These are phyloP conservation scores for Colletotrichum trifolii DNA, from an alignment of 2,329 filamentous ascomycete genomes.

Conservation along the genomic window DNA sequence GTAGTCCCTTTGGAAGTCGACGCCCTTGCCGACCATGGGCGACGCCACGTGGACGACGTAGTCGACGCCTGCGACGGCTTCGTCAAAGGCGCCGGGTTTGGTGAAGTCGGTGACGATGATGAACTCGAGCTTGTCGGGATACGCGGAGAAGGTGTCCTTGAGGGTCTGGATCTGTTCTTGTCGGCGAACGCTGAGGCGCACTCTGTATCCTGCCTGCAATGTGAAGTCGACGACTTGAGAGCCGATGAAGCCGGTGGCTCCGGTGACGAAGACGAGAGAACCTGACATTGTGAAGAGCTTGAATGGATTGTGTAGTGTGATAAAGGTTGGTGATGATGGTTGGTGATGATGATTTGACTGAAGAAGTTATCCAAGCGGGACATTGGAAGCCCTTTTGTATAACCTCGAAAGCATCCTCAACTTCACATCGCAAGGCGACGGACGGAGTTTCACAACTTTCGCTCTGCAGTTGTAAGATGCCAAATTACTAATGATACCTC, in stretches of 20 bases:
- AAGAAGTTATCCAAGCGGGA: too few relatives aligned
- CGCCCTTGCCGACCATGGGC: constrained; percentile 15
- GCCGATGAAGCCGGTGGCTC: constrained; percentile 29
- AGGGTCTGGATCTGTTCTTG: constrained; percentile 10
- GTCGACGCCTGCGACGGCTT: constrained; percentile 2
- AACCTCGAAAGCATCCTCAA: too few relatives aligned
- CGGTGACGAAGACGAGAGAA: constrained; percentile 24
- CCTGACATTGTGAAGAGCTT: not conserved
- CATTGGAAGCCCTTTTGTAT: too few relatives aligned
- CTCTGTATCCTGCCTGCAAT: constrained; percentile 15
- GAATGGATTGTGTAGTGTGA: not conserved
- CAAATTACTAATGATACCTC: too few relatives aligned
- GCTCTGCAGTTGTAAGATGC: too few relatives aligned
- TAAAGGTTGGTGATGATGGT: not conserved
- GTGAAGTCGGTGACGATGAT: constrained; percentile 11
- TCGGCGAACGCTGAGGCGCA: constrained; percentile 19
- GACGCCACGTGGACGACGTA: constrained; percentile 24
- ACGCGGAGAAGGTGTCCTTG: not conserved
- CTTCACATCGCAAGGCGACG: too few relatives aligned
- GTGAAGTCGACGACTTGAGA: not conserved
- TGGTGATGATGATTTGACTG: too few relatives aligned
- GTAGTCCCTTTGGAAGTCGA: constrained; percentile 14
- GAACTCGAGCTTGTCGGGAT: not conserved
- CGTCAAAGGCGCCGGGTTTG: not conserved
- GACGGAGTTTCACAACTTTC: too few relatives aligned